Base-by-base conservation (phyloP, 2,329 filamentous ascomycete species). In the Venturia aucupariae region DNA sequence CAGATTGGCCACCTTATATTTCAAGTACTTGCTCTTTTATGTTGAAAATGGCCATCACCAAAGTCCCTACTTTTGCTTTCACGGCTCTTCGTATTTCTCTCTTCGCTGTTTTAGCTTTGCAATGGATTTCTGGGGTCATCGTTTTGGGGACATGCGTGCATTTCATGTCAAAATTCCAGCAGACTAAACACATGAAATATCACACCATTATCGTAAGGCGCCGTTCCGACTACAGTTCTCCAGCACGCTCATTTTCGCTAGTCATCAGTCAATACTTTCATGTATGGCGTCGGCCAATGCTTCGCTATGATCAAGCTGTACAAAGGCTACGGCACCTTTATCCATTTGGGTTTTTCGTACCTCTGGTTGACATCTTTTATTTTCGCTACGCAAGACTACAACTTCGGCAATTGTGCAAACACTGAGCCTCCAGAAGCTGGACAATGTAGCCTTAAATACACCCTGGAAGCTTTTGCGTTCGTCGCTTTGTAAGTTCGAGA, bases 281-380 rank as follows among this genome's bases (percentile, higher is more conserved):
- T 67, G 59, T 70, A 59, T 68, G 69, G 35, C 65, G 67, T 42
- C 67, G 69, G 65, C 30, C 67, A 75, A 61, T 51, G 46, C 46
- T 51, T 79, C 72, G 30, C 77, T 74, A 77, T 79, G 71, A 65
- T 76, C 65, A 72, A 72, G 11, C 69, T 64, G 3, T 67, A 73
- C 27, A 71, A 76, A 13, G 72, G 72, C 70, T 75, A 72, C 65
- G 71, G 75, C 60, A 73, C 76, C 3, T 72, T 77, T 27, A 66
- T 79, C 60, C 78, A 80, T 68, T 69, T 79, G 11, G 66, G 79
- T 66, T 79, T 80, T 71, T 78, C 76, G 7, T 79, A 80, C 65
- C 74, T 80, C 74, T 80, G 78, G 78, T 74, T 80, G 69, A 80
- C 78, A 1, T 72, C 77, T 22, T 80, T 80, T 69, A 77, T 80